Conservation (phyloP, 331 rosid genomes). For the Ulmus americana region DNA sequence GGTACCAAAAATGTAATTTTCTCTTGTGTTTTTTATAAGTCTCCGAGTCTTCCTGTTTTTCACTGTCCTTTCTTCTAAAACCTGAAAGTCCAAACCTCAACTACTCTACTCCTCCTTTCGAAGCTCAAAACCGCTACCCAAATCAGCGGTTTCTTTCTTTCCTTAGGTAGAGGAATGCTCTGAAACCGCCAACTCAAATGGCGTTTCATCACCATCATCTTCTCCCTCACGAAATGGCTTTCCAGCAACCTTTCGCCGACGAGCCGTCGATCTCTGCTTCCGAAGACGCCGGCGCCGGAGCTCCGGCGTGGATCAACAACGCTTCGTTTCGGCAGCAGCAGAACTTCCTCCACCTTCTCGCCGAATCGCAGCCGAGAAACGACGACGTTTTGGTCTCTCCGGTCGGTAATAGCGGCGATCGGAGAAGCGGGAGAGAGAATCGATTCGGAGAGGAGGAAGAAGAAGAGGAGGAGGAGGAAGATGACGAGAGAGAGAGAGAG, state of each 20-base stretch:
- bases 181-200: constrained; percentile 10
- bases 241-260: constrained; percentile 21
- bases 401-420: constrained; percentile 21
- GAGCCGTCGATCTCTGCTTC: constrained; percentile 15
- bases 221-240: constrained; percentile 26
- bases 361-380: constrained; percentile 52
- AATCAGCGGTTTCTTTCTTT: neutral
- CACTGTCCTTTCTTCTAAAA: neutral
- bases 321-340: constrained; percentile 40
- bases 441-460: constrained; percentile 1
- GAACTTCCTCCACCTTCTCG: constrained; percentile 61
- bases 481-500: constrained; percentile 36
- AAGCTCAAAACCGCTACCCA: neutral
- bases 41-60: neutral
- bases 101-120: neutral
- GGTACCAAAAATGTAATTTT: too few relatives aligned
- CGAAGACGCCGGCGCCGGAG: constrained; percentile 13
- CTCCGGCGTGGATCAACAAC: constrained; percentile 90
- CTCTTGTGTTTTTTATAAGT: neutral
- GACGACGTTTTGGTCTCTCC: constrained; percentile 31
- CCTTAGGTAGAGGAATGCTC: neutral
- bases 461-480: constrained; percentile 24
- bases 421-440: constrained; percentile 9
- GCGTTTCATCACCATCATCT: constrained; percentile 26
- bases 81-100: neutral